phyloP scores from a whole-genome alignment of 1,139 yeast genomes.

The Yamadazyma diospyri region DNA sequence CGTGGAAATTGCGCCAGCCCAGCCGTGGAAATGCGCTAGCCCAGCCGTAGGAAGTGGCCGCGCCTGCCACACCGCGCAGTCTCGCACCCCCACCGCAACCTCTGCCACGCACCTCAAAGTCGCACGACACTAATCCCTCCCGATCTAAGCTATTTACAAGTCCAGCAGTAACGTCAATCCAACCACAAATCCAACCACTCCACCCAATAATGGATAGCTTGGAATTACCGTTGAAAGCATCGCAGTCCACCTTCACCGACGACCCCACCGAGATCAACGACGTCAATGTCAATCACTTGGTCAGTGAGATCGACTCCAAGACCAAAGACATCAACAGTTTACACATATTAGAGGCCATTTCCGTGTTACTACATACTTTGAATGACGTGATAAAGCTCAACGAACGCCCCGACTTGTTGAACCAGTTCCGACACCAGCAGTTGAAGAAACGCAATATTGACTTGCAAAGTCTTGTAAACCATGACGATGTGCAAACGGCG shows the following conservation, averaged over 20 bases:
- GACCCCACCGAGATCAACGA: conserved; percentile 37
- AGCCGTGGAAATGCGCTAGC: too few species aligned
- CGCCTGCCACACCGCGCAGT: too few species aligned
- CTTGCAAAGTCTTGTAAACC: conserved; percentile 7
- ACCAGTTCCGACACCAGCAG: conserved; percentile 24
- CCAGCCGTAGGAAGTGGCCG: too few species aligned
- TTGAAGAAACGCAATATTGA: conserved; percentile 24
- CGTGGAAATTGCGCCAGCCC: too few species aligned
- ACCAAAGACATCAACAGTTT: conserved; percentile 33
- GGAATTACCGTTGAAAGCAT: conserved; percentile 39
- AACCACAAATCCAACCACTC: too few species aligned
- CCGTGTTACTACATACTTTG: conserved; percentile 28
- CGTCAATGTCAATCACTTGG: conserved; percentile 33
- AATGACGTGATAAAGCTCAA: conserved; percentile 34
- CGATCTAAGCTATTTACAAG: too few species aligned
- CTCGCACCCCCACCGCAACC: too few species aligned
- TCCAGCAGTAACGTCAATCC: too few species aligned
- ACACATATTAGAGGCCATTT: conserved; percentile 36
- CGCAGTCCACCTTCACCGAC: conserved; percentile 42
- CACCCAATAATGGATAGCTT: too few species aligned
- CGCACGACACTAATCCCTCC: too few species aligned
- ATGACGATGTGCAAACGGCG: neutral
- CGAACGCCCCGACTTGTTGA: conserved; percentile 21
- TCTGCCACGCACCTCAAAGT: too few species aligned
- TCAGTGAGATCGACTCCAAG: conserved; percentile 28